Percentiles rank a stretch among this genome's conserved stretches.
phyloP scores from a whole-genome alignment of 371 early-diverging fungal species.

The Syncephalastrum monosporum region DNA sequence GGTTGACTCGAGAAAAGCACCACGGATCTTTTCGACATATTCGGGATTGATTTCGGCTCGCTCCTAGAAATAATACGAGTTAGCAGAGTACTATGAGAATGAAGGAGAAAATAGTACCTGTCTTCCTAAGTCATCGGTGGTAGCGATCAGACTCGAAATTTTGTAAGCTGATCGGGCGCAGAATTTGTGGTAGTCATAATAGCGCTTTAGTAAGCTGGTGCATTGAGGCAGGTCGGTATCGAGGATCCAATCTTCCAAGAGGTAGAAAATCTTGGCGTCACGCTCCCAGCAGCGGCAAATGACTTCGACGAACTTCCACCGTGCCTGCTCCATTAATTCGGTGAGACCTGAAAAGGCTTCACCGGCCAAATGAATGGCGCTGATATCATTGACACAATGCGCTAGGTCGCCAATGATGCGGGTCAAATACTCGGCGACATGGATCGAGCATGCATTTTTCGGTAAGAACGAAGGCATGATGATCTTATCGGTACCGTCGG shows the following conservation, averaged over 20 bases:
- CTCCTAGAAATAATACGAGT: not conserved
- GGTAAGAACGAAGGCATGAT: constrained; percentile 43
- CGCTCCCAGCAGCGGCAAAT: constrained; percentile 58
- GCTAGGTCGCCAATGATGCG: constrained; percentile 55
- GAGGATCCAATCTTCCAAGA: constrained; percentile 86
- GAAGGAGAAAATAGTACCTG: not conserved
- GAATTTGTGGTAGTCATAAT: constrained; percentile 72
- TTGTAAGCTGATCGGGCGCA: constrained; percentile 64
- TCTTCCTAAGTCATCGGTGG: constrained; percentile 33
- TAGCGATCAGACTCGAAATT: constrained; percentile 55
- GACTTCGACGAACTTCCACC: constrained; percentile 57
- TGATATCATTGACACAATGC: constrained; percentile 61
- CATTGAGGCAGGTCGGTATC: constrained; percentile 71
- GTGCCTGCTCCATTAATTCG: constrained; percentile 51
- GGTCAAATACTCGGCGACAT: constrained; percentile 55
- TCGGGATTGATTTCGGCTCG: constrained; percentile 24
- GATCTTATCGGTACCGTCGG: constrained; percentile 22
- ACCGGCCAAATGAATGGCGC: constrained; percentile 52
- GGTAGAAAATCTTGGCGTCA: constrained; percentile 78
- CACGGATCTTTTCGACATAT: constrained; percentile 58
- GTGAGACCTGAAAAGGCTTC: constrained; percentile 57
- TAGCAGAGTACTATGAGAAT: not conserved
- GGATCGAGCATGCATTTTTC: constrained; percentile 54
- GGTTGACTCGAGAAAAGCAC: constrained; percentile 61
- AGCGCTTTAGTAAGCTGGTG: constrained; percentile 62